These are phyloP conservation scores for Claviceps arundinis DNA, from an alignment of 2,329 filamentous ascomycete species.

Conservation along the genomic window DNA sequence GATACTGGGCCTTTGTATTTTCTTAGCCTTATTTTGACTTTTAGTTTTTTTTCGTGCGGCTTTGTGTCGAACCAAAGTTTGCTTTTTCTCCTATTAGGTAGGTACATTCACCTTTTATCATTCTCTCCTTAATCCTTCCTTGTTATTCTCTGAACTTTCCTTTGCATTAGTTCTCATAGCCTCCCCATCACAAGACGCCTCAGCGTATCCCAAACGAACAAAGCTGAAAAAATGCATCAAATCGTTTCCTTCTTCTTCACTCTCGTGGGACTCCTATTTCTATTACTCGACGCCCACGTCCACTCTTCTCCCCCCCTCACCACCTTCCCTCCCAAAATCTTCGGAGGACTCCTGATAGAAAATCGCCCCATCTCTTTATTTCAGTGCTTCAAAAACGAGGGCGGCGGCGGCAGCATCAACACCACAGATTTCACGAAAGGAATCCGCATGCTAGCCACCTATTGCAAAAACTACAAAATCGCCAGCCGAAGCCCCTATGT, in stretches of 20 bases:
- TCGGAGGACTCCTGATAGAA: background rate
- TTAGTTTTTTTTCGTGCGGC: background rate
- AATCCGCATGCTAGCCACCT: background rate
- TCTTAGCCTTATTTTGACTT: background rate
- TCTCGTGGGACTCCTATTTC: background rate
- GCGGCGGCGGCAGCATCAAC: background rate
- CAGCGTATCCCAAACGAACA: too few species aligned
- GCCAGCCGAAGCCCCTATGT: background rate
- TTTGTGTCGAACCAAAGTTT: background rate
- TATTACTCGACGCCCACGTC: background rate
- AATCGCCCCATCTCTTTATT: background rate
- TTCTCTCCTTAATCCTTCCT: background rate
- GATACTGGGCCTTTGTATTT: background rate
- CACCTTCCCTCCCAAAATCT: background rate
- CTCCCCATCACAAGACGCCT: too few species aligned
- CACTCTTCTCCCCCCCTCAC: background rate
- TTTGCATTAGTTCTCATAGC: too few species aligned
- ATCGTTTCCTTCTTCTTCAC: background rate
- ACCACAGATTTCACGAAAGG: background rate
- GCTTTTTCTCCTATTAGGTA: background rate
- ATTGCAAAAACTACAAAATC: background rate
- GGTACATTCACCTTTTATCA: too few species aligned
- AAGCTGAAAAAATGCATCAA: background rate
- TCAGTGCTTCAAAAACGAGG: background rate
- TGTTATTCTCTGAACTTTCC: background rate